These are phyloP conservation scores for Rutidosis leptorrhynchoides DNA, from an alignment of 129 eudicot species.

Conservation along the genomic window DNA sequence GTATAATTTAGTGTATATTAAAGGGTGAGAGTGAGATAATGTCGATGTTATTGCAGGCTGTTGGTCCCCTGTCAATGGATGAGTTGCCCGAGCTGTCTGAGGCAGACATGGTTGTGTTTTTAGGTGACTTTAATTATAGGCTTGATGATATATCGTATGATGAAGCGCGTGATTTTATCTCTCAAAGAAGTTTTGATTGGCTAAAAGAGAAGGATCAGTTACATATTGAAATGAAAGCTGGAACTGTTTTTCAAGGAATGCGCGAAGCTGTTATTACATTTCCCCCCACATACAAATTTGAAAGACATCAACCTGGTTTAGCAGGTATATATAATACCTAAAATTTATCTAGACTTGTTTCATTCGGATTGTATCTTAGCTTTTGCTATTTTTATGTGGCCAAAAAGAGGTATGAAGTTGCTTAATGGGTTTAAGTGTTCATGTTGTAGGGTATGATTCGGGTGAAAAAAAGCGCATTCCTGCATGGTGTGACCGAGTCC, in stretches of 20 bases:
- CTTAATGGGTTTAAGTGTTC: constrained; percentile 3
- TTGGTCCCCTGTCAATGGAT: constrained; percentile 43
- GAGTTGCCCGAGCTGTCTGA: constrained; percentile 83
- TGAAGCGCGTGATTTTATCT: constrained; percentile 93
- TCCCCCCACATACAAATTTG: constrained; percentile 96
- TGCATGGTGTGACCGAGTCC: constrained; percentile 96
- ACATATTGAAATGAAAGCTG: constrained; percentile 85
- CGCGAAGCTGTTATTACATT: constrained; percentile 88
- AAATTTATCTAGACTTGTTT: not conserved
- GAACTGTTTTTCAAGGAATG: constrained; percentile 97
- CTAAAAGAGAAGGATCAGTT: constrained; percentile 92
- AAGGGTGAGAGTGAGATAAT: not conserved
- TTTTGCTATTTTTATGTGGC: constrained; percentile 1
- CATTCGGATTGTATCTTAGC: not conserved
- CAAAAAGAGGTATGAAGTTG: constrained; percentile 6
- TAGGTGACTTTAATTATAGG: constrained; percentile 93
- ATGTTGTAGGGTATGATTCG: constrained; percentile 78
- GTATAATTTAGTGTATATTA: not conserved
- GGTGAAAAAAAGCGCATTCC: constrained; percentile 97
- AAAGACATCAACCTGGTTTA: constrained; percentile 83
- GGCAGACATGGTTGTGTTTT: constrained; percentile 89
- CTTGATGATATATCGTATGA: constrained; percentile 91
- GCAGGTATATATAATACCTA: constrained; percentile 53
- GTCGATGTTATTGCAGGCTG: constrained; percentile 43
- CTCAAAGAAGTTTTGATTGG: constrained; percentile 97